A percentile compares a stretch with the other conserved stretches of the same genome.
phyloP scores from a whole-genome alignment of 148 eudicot genomes.

The Rhododendron mucronatum region DNA sequence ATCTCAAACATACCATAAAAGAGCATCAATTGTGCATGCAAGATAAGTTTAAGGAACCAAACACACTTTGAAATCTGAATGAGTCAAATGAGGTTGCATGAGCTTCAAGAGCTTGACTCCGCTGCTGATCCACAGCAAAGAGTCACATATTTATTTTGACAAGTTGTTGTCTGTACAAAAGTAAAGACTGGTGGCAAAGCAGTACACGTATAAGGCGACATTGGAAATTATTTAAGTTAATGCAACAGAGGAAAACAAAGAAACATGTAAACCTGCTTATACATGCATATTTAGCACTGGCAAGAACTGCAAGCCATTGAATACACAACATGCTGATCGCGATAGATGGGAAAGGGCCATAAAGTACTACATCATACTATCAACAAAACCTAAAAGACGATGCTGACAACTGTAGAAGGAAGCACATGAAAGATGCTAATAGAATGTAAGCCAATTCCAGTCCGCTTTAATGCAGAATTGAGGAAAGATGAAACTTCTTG shows the following conservation, averaged over 20 bases:
- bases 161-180: constrained; percentile 75
- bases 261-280: not conserved
- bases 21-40: not conserved
- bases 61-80: constrained; percentile 41
- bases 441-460: too few relatives aligned
- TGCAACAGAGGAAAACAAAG: not conserved
- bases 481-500: not conserved
- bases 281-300: not conserved
- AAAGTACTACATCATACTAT: not conserved
- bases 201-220: not conserved
- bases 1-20: not conserved
- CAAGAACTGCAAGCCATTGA: not conserved
- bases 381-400: not conserved
- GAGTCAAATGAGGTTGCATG: constrained; percentile 96
- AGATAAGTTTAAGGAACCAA: constrained; percentile 8
- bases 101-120: constrained; percentile 99
- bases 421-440: not conserved
- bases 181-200: not conserved
- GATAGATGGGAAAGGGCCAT: not conserved
- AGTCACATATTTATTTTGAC: constrained; percentile 96
- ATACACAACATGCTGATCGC: not conserved
- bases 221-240: not conserved
- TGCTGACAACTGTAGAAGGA: not conserved
- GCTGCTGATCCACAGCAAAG: constrained; percentile 88
- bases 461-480: not conserved